phyloP scores from a whole-genome alignment of 1,139 yeast species.

The Taphrina communis region DNA sequence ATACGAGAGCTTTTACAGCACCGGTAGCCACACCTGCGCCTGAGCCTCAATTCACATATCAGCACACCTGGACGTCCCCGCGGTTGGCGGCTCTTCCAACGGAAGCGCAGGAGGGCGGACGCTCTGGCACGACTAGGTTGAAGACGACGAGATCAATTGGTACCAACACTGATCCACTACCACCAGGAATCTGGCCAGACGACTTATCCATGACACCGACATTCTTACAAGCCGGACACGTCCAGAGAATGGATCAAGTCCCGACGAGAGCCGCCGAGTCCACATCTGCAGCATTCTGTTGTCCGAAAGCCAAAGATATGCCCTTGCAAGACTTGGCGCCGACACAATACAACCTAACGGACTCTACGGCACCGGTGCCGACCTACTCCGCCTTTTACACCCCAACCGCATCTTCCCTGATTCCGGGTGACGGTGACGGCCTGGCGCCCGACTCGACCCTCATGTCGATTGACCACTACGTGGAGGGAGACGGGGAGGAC shows the following conservation, averaged over 20 bases:
- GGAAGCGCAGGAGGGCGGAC: not conserved
- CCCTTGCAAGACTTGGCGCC: constrained; percentile 15
- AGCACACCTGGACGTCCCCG: not conserved
- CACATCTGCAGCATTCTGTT: not conserved
- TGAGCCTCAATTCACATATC: not conserved
- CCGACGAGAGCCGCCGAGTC: not conserved
- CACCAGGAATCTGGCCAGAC: constrained; percentile 25
- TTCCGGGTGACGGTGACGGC: too few relatives aligned
- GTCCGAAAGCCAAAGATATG: constrained; percentile 29
- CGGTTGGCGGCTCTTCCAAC: not conserved
- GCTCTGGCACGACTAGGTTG: not conserved
- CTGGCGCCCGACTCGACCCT: not conserved
- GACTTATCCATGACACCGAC: constrained; percentile 3
- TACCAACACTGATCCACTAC: constrained; percentile 30
- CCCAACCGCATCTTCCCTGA: not conserved
- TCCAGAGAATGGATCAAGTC: not conserved
- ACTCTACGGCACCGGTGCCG: constrained; percentile 21
- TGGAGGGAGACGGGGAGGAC: constrained; percentile 3
- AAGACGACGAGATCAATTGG: constrained; percentile 34
- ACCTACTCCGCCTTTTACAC: constrained; percentile 27
- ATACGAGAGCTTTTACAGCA: not conserved
- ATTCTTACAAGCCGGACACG: not conserved
- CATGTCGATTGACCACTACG: constrained; percentile 25
- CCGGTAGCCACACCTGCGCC: not conserved
- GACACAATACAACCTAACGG: not conserved